phyloP scores from a whole-genome alignment of 2,329 filamentous ascomycete genomes.

The Ceratocystis alfenasii region DNA sequence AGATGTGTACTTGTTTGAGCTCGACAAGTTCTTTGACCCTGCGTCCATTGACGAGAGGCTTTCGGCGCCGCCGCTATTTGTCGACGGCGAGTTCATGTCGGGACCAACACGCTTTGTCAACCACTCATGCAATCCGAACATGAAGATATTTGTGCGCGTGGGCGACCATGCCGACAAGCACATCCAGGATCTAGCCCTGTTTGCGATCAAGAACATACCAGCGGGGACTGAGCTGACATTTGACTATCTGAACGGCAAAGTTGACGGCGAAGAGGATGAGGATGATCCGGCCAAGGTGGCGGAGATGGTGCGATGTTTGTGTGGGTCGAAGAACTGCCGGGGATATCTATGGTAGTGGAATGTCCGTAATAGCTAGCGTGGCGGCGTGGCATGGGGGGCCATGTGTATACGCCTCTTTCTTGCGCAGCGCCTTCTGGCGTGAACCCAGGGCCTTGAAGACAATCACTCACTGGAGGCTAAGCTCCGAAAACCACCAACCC shows the following conservation, averaged over 20 bases:
- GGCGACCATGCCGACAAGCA: constrained; percentile 63
- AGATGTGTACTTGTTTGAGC: constrained; percentile 64
- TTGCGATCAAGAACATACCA: constrained; percentile 55
- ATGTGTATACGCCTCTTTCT: background rate
- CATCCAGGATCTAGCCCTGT: constrained; percentile 66
- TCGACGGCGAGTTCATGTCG: constrained; percentile 64
- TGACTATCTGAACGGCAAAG: constrained; percentile 60
- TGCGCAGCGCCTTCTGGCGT: background rate
- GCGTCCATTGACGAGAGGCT: constrained; percentile 45
- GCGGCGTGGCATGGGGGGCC: background rate
- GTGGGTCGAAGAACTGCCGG: constrained; percentile 53
- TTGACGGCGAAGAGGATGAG: constrained; percentile 37
- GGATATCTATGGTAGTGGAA: constrained; percentile 51
- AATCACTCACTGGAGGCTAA: too few species aligned
- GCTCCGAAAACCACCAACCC: background rate
- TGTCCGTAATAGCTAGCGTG: background rate
- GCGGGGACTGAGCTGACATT: constrained; percentile 63
- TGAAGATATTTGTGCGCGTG: constrained; percentile 66
- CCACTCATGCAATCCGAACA: constrained; percentile 67
- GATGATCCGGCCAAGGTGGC: constrained; percentile 32
- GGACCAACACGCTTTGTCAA: constrained; percentile 74
- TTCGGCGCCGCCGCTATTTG: constrained; percentile 44
- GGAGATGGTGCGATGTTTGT: constrained; percentile 49
- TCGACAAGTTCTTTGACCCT: constrained; percentile 65
- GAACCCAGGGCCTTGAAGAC: too few species aligned